phyloP scores from a whole-genome alignment of 2,329 filamentous ascomycete genomes.

The Ophiocordyceps camponoti-rufipedis region DNA sequence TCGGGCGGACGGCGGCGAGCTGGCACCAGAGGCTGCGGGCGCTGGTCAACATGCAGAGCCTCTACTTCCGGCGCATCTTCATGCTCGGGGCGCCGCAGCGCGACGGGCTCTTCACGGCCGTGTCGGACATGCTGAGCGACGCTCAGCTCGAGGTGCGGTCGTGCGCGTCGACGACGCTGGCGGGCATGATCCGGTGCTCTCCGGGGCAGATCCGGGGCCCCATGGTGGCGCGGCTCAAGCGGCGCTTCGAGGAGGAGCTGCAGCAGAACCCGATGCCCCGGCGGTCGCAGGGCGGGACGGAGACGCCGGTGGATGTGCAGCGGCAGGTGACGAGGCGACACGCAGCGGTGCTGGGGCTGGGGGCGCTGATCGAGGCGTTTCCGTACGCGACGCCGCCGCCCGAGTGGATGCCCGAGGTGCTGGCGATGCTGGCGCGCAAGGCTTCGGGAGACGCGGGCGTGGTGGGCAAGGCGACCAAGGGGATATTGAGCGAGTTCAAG shows the following conservation, averaged over 20 bases:
- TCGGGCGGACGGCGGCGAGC: conserved; percentile 65
- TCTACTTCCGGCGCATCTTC: conserved; percentile 95
- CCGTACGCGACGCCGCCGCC: conserved; percentile 90
- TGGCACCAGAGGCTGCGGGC: conserved; percentile 95
- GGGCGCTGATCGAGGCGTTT: conserved; percentile 85
- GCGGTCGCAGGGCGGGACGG: conserved; percentile 39
- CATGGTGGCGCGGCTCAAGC: conserved; percentile 58
- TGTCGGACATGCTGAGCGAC: conserved; percentile 91
- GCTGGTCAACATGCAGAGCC: conserved; percentile 94
- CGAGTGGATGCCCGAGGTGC: conserved; percentile 79
- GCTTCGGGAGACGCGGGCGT: conserved; percentile 80
- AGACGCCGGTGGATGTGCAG: conserved; percentile 52
- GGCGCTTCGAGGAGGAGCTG: conserved; percentile 64
- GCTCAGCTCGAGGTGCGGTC: conserved; percentile 84
- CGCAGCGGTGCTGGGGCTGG: conserved; percentile 79
- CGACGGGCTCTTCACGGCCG: conserved; percentile 68
- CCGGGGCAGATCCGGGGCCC: conserved; percentile 60
- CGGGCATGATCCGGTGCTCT: conserved; percentile 96
- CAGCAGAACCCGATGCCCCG: conserved; percentile 75
- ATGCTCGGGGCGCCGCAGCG: conserved; percentile 60
- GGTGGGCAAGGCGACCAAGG: conserved; percentile 91
- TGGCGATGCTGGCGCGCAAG: conserved; percentile 67
- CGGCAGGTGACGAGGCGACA: conserved; percentile 69
- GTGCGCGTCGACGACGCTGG: conserved; percentile 79
- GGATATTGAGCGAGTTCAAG: conserved; percentile 90